Evolutionary conservation across 1,139 yeast species (phyloP).

Genomic region (Candida mesenterica): DNA sequence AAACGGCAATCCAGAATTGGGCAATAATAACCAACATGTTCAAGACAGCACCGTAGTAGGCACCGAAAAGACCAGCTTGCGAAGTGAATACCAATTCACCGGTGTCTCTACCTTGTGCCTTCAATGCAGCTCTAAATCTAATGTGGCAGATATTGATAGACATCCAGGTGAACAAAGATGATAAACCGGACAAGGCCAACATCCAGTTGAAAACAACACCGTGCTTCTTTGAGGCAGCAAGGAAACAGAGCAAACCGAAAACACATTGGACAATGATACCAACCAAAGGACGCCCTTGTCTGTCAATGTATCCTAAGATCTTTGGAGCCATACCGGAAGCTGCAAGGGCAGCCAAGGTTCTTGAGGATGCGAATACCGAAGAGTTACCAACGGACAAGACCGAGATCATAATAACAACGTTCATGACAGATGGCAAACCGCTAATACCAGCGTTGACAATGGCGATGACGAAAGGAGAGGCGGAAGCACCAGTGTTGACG

Average conservation of each 20-base stretch:
- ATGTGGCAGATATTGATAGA: slow-evolving; percentile 35
- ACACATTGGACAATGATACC: slow-evolving; percentile 57
- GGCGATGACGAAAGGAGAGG: slow-evolving; percentile 70
- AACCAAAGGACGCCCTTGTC: slow-evolving; percentile 68
- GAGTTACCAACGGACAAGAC: slow-evolving; percentile 27
- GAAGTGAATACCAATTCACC: slow-evolving; percentile 32
- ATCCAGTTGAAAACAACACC: slow-evolving; percentile 36
- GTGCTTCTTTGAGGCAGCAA: slow-evolving; percentile 35
- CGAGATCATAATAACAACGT: slow-evolving; percentile 26
- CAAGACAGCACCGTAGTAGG: slow-evolving; percentile 27
- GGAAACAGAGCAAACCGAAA: slow-evolving; percentile 40
- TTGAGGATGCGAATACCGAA: slow-evolving; percentile 70
- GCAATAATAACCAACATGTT: slow-evolving; percentile 33
- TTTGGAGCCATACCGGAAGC: slow-evolving; percentile 80
- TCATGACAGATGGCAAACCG: slow-evolving; percentile 26
- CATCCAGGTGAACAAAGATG: slow-evolving; percentile 38
- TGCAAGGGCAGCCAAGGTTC: slow-evolving; percentile 80
- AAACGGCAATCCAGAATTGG: slow-evolving; percentile 44
- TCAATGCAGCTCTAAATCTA: slow-evolving; percentile 35
- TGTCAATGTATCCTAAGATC: slow-evolving; percentile 70
- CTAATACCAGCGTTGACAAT: slow-evolving; percentile 23
- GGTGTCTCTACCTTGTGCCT: slow-evolving; percentile 31
- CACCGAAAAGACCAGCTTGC: slow-evolving; percentile 33
- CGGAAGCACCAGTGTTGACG: slow-evolving; percentile 50
- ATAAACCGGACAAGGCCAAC: slow-evolving; percentile 36